Evolutionary conservation across 139 green algal genomes (phyloP).

Genomic region (Tetradesmus obliquus): DNA sequence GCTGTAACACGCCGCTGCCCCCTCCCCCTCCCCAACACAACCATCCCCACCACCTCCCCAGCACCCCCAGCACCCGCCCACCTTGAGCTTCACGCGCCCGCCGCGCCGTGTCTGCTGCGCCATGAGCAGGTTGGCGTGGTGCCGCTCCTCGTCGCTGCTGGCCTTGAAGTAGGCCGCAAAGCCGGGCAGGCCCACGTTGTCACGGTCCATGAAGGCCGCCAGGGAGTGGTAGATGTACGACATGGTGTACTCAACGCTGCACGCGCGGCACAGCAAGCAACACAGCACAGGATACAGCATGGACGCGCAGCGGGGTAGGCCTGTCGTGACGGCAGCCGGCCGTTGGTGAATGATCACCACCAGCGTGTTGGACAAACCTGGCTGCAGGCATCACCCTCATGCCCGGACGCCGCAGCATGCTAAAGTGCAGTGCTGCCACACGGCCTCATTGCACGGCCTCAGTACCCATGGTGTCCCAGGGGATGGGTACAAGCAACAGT

Average conservation of each 20-base stretch:
- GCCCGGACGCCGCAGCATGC: too few relatives aligned
- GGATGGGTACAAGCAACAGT: too few relatives aligned
- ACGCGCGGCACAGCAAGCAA: neutral
- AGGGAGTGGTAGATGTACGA: conserved; percentile 96
- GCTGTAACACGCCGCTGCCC: too few relatives aligned
- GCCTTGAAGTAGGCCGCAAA: conserved; percentile 84
- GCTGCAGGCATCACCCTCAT: too few relatives aligned
- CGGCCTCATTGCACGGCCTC: too few relatives aligned
- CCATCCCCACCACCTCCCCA: neutral
- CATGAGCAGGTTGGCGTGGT: conserved; percentile 95
- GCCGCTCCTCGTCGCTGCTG: conserved; percentile 81
- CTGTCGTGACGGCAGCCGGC: neutral
- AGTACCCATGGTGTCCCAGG: too few relatives aligned
- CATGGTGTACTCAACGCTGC: conserved; percentile 89
- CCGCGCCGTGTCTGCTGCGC: conserved; percentile 92
- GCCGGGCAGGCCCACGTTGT: conserved; percentile 95
- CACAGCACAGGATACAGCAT: neutral
- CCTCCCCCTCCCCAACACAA: neutral
- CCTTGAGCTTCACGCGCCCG: conserved; percentile 74
- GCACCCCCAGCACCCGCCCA: neutral
- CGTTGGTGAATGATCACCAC: neutral
- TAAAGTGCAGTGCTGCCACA: too few relatives aligned
- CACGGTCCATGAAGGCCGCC: conserved; percentile 92
- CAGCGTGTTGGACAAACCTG: too few relatives aligned
- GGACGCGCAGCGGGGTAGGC: neutral